A percentile compares a stretch with the other conserved stretches of the same genome.
Conservation (phyloP, 2,329 filamentous ascomycete species). For the Teratosphaeria pseudoeucalypti region DNA sequence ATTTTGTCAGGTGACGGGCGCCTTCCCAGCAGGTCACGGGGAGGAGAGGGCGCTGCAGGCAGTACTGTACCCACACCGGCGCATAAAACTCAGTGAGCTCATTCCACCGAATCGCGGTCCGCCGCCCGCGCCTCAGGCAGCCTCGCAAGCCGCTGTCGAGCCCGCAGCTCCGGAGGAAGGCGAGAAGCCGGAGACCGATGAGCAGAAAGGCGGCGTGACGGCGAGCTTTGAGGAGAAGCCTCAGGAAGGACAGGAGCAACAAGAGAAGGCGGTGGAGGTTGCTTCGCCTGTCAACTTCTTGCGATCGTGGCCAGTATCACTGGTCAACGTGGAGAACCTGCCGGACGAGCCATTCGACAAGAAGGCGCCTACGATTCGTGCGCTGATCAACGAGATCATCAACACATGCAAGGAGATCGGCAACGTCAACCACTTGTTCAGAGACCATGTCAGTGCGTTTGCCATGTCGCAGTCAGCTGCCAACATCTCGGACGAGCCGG, state of each 20-base stretch:
- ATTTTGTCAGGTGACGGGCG: conserved; percentile 95
- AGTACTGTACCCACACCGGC: conserved; percentile 88
- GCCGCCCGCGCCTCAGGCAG: conserved; percentile 35
- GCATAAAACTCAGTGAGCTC: conserved; percentile 80
- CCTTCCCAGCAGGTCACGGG: conserved; percentile 72
- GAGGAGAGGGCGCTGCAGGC: conserved; percentile 74
- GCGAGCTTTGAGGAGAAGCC: conserved; percentile 68
- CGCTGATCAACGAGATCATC: conserved; percentile 93
- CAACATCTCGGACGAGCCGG: conserved; percentile 89
- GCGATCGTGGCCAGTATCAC: conserved; percentile 79
- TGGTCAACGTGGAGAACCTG: conserved; percentile 92
- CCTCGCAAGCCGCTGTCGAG: conserved; percentile 40
- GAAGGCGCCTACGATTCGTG: conserved; percentile 78
- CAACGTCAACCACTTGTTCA: conserved; percentile 84
- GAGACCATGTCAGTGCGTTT: conserved; percentile 95
- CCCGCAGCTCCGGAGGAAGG: conserved; percentile 10
- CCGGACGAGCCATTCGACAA: conserved; percentile 80
- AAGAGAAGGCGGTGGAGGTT: conserved; percentile 45
- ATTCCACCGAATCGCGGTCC: conserved; percentile 54
- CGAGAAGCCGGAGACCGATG: conserved; percentile 43
- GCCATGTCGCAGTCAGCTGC: conserved; percentile 90
- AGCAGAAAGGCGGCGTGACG: conserved; percentile 86
- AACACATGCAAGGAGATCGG: conserved; percentile 98
- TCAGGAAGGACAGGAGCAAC: conserved; percentile 25
- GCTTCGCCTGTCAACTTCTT: conserved; percentile 68